phyloP scores from a whole-genome alignment of 768 basidiomycete genomes.

The Lentinula guzmanii region DNA sequence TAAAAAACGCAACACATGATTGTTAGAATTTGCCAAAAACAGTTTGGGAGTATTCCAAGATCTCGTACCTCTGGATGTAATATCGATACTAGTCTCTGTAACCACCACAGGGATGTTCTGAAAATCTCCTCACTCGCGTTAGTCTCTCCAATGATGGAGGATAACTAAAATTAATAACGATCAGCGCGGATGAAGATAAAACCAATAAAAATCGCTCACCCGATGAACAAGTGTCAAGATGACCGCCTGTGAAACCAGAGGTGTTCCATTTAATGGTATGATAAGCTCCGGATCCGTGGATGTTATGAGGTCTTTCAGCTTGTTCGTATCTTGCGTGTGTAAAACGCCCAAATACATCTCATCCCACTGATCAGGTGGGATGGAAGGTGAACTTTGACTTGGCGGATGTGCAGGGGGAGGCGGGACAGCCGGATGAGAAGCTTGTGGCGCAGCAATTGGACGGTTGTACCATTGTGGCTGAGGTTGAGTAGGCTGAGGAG shows the following conservation, averaged over 20 bases:
- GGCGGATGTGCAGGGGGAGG: conserved; percentile 42
- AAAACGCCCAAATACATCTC: conserved; percentile 75
- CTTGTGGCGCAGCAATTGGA: conserved; percentile 72
- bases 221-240: conserved; percentile 78
- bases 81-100: conserved; percentile 66
- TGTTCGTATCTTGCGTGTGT: conserved; percentile 65
- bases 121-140: conserved; percentile 75
- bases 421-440: conserved; percentile 71
- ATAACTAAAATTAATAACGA: conserved; percentile 42
- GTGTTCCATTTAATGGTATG: conserved; percentile 67
- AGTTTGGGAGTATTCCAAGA: neutral
- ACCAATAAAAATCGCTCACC: conserved; percentile 35
- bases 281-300: conserved; percentile 75
- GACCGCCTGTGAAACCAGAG: conserved; percentile 78
- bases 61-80: conserved; percentile 64
- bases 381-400: conserved; percentile 47
- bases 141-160: conserved; percentile 68
- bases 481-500: conserved; percentile 24
- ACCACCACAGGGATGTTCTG: conserved; percentile 83
- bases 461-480: conserved; percentile 55
- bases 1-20: conserved; percentile 9
- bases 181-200: conserved; percentile 5
- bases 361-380: conserved; percentile 74
- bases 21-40: neutral
- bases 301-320: conserved; percentile 67